phyloP scores from a whole-genome alignment of 2,329 filamentous ascomycete genomes.

The Huntiella moniliformis region DNA sequence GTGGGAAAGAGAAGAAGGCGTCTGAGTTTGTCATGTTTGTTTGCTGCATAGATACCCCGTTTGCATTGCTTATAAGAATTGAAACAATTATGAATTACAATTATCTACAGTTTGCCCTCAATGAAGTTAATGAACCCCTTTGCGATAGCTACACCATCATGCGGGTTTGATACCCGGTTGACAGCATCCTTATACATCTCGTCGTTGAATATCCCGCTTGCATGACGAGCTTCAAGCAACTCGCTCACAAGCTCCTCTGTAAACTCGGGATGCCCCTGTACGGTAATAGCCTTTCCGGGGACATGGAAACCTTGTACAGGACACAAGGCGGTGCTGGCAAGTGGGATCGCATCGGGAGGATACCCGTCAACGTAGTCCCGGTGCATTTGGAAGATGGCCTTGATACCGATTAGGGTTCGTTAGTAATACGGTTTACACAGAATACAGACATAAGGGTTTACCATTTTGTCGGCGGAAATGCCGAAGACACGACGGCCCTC shows the following conservation, averaged over 20 bases:
- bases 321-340: slow-evolving; percentile 50
- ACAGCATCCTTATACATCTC: slow-evolving; percentile 47
- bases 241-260: slow-evolving; percentile 51
- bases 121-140: slow-evolving; percentile 62
- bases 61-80: slow-evolving; percentile 6
- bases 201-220: slow-evolving; percentile 51
- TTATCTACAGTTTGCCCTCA: slow-evolving; percentile 27
- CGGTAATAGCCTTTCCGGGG: slow-evolving; percentile 46
- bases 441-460: slow-evolving; percentile 36
- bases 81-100: neutral
- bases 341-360: slow-evolving; percentile 39
- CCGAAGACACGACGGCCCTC: slow-evolving; percentile 52
- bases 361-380: slow-evolving; percentile 52
- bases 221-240: slow-evolving; percentile 44
- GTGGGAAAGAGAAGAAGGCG: slow-evolving; percentile 20
- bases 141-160: slow-evolving; percentile 65
- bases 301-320: slow-evolving; percentile 64
- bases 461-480: slow-evolving; percentile 36
- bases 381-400: slow-evolving; percentile 75
- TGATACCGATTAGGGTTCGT: slow-evolving; percentile 18
- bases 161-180: slow-evolving; percentile 41
- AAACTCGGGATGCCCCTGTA: slow-evolving; percentile 82
- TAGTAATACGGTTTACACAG: slow-evolving; percentile 34
- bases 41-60: slow-evolving; percentile 1
- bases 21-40: neutral